Base-by-base conservation (phyloP, 805 yeast species). In the Saturnispora sekii region DNA sequence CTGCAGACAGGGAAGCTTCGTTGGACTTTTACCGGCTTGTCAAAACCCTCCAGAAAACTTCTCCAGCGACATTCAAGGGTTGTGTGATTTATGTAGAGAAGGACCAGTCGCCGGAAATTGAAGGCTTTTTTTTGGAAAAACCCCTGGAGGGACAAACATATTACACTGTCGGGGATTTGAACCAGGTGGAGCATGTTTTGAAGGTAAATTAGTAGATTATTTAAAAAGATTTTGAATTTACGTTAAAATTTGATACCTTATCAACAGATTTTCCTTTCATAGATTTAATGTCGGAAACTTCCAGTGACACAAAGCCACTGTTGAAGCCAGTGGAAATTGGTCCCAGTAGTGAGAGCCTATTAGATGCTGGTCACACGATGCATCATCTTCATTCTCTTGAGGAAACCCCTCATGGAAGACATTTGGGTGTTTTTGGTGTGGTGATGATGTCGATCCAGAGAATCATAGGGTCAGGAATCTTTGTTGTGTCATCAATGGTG, bases 391-490 rank as follows among this genome's bases (percentile, higher is more conserved):
- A 53, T 12, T 52, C 51, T 12, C 52, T 57, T 10, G 79, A 74
- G 51, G 79, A 75, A 17, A 61, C 73, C 1, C 89, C 89, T 1
- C 87, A 81, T 52, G 90, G 90, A 1, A 65, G 90, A 33, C 87
- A 82, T 60, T 59, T 84, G 48, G 90, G 90, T 0, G 59, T 81
- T 2, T 80, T 73, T 52, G 77, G 87, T 6, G 79, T 85, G 0
- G 69, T 79, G 35, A 70, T 80, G 37, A 62, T 81, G 47, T 79
- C 81, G 53, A 69, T 84, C 6, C 76, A 85, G 12, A 65, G 89
- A 48, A 83, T 84, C 35, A 65, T 84, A 10, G 93, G 94, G 0
- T 79, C 88, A 0, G 93, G 93, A 0, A 82, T 84, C 8, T 80
- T 83, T 64, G 81, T 88, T 7, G 75, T 80, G 1, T 81, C 89